Base-by-base conservation (phyloP, 1,284 basidiomycete genomes). In the Trametes polyzona region DNA sequence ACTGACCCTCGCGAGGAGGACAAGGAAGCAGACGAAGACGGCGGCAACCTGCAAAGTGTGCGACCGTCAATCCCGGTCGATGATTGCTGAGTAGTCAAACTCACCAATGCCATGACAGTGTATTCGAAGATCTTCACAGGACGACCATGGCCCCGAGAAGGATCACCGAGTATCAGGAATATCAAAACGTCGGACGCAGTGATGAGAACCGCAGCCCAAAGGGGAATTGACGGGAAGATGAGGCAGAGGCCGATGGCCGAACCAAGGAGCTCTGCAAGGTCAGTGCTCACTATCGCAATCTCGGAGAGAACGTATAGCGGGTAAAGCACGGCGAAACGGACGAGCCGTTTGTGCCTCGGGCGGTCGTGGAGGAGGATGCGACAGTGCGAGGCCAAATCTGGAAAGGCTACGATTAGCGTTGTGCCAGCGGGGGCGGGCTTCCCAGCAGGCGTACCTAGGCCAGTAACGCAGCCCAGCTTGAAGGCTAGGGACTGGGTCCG, bases 181-280 rank as follows among this genome's bases (percentile, higher is more conserved):
- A 98, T 71, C 55, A 98, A 76, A 23, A 96, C 93, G 69, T 98
- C 95, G 40, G 80, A 78, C 0, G 88, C 88, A 3, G 95, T 96
- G 57, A 96, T 80, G 49, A 96, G 78, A 1, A 96, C 91, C 32
- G 86, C 88, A 2, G 85, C 88, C 81, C 86, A 94, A 8, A 95
- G 77, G 27, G 93, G 84, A n/a, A 96, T 76, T 29, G 76, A 75
- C 0, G 94, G 94, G 65, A 96, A 91, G 29, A 96, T 78, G 73
- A 96, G 76, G 68, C 86, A 87, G 39, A 96, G 75, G 0, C 87
- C 90, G 48, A 92, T 91, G 1, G 90, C 90, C 27, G 82, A 84
- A 0, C 94, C 94, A 4, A 96, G 76, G 5, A 97, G 77, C 69
- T 89, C 87, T 39, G 86, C 86, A 19, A 89, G 74, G 67, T 90